Conservation (phyloP, 495 filamentous ascomycete species). For the Terfezia claveryi region DNA sequence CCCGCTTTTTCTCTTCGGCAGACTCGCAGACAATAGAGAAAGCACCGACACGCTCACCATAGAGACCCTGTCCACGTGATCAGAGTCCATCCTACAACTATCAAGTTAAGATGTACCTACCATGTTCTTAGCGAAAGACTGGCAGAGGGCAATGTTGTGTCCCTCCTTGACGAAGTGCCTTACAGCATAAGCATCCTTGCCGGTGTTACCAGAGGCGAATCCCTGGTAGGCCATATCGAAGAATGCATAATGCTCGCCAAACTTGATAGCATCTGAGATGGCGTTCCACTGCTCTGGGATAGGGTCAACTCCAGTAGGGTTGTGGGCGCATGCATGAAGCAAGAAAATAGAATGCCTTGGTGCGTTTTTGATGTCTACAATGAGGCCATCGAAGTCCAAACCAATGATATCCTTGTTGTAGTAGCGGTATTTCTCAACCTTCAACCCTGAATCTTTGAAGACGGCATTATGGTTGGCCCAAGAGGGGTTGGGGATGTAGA, state of each 20-base stretch:
- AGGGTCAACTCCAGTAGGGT: constrained; percentile 93
- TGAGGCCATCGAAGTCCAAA: constrained; percentile 84
- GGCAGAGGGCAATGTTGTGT: constrained; percentile 68
- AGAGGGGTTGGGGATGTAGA: constrained; percentile 87
- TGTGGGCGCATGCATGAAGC: constrained; percentile 94
- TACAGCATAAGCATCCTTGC: constrained; percentile 80
- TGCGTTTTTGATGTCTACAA: constrained; percentile 74
- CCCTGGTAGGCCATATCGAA: constrained; percentile 99
- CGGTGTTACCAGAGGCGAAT: constrained; percentile 79
- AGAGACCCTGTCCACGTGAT: constrained; percentile 44
- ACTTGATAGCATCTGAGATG: constrained; percentile 77
- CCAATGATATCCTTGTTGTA: constrained; percentile 98
- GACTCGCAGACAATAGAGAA: constrained; percentile 78
- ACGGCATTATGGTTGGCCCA: constrained; percentile 98
- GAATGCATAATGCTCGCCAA: constrained; percentile 77
- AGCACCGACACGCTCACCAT: constrained; percentile 92
- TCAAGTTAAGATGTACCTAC: constrained; percentile 22
- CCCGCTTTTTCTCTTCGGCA: constrained; percentile 78
- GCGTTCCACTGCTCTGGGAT: constrained; percentile 79
- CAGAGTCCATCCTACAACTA: background rate
- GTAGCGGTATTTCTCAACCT: constrained; percentile 88
- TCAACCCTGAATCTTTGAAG: constrained; percentile 77
- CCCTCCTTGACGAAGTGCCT: constrained; percentile 82
- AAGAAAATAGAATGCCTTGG: constrained; percentile 73
- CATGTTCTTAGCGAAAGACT: constrained; percentile 99